A percentile compares a stretch with the other conserved stretches of the same genome.
Conservation (phyloP, 192 early-diverging fungal species). For the Cladochytrium replicatum region DNA sequence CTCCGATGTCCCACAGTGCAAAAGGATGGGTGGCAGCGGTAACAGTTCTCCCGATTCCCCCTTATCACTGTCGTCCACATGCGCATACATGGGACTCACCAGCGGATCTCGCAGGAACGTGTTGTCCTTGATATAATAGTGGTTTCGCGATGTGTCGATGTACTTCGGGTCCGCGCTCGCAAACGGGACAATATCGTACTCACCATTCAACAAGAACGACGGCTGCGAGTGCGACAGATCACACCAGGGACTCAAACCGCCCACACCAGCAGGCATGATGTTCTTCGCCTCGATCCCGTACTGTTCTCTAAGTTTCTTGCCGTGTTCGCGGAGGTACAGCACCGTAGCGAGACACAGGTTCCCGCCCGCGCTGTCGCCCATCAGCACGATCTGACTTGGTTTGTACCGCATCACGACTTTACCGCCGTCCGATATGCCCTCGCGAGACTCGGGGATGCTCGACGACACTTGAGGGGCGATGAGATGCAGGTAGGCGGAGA, state of each 20-base stretch:
- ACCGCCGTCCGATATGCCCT: too few relatives aligned
- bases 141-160: not conserved
- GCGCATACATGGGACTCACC: too few relatives aligned
- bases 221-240: slow-evolving; percentile 17
- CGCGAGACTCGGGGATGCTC: too few relatives aligned
- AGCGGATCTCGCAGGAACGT: too few relatives aligned
- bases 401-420: too few relatives aligned
- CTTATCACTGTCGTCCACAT: too few relatives aligned
- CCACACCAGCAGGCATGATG: slow-evolving; percentile 36
- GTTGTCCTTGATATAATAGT: slow-evolving; percentile 21
- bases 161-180: slow-evolving; percentile 14
- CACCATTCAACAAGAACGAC: slow-evolving; percentile 15
- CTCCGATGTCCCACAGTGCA: too few relatives aligned
- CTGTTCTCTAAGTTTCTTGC: too few relatives aligned
- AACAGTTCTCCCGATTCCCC: too few relatives aligned
- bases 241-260: slow-evolving; percentile 50
- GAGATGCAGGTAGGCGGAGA: slow-evolving; percentile 21
- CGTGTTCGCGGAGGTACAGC: slow-evolving; percentile 43
- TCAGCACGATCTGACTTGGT: slow-evolving; percentile 17
- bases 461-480: slow-evolving; percentile 25
- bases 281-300: too few relatives aligned
- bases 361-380: slow-evolving; percentile 20
- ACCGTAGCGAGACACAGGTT: slow-evolving; percentile 13
- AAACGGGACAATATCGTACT: slow-evolving; percentile 10
- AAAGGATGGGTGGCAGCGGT: too few relatives aligned